Base-by-base conservation (phyloP, 2,329 filamentous ascomycete genomes). In the Sporothrix curviconia region DNA sequence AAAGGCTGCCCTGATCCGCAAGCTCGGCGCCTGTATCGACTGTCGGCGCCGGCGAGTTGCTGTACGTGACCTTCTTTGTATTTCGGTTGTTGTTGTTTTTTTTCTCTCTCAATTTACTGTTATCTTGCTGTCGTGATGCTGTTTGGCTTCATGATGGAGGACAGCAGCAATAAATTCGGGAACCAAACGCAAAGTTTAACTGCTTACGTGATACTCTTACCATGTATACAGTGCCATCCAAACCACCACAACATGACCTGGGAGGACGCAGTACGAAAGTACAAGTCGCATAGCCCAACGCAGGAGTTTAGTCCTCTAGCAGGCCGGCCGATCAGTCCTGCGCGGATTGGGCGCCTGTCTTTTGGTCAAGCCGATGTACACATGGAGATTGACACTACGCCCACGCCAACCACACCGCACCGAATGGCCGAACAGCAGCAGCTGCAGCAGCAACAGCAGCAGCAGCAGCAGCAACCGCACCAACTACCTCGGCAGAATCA, bases 211-310 rank as follows among this genome's bases (percentile, higher is more conserved):
- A 28, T 39, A 30, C 52, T 59, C 19, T 56, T 4, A 11, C 30
- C 5, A 32, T 8, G 17, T 15, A 39, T 14, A 46, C 61, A 81
- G 80, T 84, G 81, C 66, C 78, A 83, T 63, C 80, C 81, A 14
- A 79, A 75, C 62, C 81, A 84, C 66, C 80, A 82, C 62, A 78
- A 78, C 62, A 79, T 82, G 78, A 81, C 78, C 11, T 84, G 80
- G 80, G 79, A 82, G 66, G 79, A 83, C 60, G 77, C 80, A 15
- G 72, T 78, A 47, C 72, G 70, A 64, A 82, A 81, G 63, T 83
- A 80, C 68, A 74, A 76, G 58, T 76, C 77, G 40, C 74, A 78
- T 57, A 82, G 79, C 62, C 78, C 79, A 32, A 70, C 79, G 47
- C 77, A 77, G 59, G 78, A 81, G 24, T 75, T 80, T 44, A 72